Conservation (phyloP, 2,329 filamentous ascomycete species). For the Rutstroemia sp. region DNA sequence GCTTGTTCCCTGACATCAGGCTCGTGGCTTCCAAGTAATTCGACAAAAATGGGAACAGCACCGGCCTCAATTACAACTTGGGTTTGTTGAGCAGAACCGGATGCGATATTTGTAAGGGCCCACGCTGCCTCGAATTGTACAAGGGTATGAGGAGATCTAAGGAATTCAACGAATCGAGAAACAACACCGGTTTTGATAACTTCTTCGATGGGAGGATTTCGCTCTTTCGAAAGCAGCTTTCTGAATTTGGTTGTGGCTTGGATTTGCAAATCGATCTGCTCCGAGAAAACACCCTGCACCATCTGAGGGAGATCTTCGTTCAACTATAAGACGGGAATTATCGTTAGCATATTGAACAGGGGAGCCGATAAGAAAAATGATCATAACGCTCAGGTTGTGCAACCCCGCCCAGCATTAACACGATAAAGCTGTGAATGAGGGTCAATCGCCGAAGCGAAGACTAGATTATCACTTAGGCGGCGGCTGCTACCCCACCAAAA, state of each 20-base stretch:
- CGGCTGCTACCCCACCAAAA: slow-evolving; percentile 23
- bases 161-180: slow-evolving; percentile 94
- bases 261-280: slow-evolving; percentile 97
- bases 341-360: slow-evolving; percentile 15
- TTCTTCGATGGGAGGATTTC: slow-evolving; percentile 97
- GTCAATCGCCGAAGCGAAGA: slow-evolving; percentile 25
- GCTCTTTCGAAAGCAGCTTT: slow-evolving; percentile 96
- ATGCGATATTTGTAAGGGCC: slow-evolving; percentile 98
- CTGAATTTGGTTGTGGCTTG: slow-evolving; percentile 97
- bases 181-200: slow-evolving; percentile 99
- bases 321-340: slow-evolving; percentile 49
- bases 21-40: slow-evolving; percentile 90
- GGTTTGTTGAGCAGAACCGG: slow-evolving; percentile 92
- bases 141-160: slow-evolving; percentile 92
- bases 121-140: slow-evolving; percentile 99
- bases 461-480: slow-evolving; percentile 18
- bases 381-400: slow-evolving; percentile 1
- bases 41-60: slow-evolving; percentile 96
- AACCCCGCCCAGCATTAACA: not conserved
- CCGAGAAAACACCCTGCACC: slow-evolving; percentile 96
- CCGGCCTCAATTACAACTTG: slow-evolving; percentile 98
- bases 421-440: slow-evolving; percentile 10
- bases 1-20: slow-evolving; percentile 97
- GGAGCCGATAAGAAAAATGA: slow-evolving; percentile 5
- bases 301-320: slow-evolving; percentile 98